phyloP scores from a whole-genome alignment of 2,329 filamentous ascomycete genomes.

The Aspergillus persii region DNA sequence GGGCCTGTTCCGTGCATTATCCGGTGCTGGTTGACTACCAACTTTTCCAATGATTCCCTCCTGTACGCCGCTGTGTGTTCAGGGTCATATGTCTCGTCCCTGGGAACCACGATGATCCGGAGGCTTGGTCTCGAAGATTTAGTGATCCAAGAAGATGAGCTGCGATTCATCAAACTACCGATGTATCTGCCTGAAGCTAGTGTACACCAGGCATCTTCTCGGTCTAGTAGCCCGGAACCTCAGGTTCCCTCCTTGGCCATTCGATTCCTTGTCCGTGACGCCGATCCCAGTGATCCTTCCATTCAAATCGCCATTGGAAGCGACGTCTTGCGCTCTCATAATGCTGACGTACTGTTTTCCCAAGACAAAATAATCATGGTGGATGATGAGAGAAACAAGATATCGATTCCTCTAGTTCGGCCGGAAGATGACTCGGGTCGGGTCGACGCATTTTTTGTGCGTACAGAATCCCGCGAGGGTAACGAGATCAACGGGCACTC shows the following conservation, averaged over 20 bases:
- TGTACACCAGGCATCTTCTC: constrained; percentile 67
- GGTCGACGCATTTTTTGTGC: no score
- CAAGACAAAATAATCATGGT: constrained; percentile 86
- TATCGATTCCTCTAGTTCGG: constrained; percentile 87
- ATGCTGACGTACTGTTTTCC: constrained; percentile 87
- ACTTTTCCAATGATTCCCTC: constrained; percentile 84
- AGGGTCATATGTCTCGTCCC: constrained; percentile 81
- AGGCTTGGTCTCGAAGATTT: constrained; percentile 69
- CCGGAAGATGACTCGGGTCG: constrained; percentile 83
- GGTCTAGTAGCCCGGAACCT: constrained; percentile 68
- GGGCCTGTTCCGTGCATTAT: constrained; percentile 92
- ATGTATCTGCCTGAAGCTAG: constrained; percentile 91
- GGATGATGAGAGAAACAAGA: constrained; percentile 79
- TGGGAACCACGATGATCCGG: constrained; percentile 72
- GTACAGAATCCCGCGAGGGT: constrained; percentile 4
- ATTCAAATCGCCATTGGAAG: constrained; percentile 90
- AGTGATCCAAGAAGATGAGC: constrained; percentile 64
- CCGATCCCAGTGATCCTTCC: constrained; percentile 50
- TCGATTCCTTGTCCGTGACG: constrained; percentile 69
- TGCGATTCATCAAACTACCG: constrained; percentile 69
- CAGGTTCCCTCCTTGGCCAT: constrained; percentile 80
- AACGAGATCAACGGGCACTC: constrained; percentile 21
- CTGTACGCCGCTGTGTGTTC: constrained; percentile 91
- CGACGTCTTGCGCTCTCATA: constrained; percentile 80
- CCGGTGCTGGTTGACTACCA: constrained; percentile 87